Base-by-base conservation (phyloP, 257 asterid species). In the Nicotiana knightiana region DNA sequence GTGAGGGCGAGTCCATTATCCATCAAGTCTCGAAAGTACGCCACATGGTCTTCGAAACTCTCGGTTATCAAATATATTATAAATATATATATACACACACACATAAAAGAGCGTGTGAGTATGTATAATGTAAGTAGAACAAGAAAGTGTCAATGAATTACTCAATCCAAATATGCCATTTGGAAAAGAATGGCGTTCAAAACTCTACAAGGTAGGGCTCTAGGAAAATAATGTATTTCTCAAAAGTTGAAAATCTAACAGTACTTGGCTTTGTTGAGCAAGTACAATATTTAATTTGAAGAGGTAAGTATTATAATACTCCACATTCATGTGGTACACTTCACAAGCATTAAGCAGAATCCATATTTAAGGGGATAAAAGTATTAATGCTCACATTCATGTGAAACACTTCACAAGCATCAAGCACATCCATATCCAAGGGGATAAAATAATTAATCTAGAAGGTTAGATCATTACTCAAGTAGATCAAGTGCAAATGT, bases 401-500 rank as follows among this genome's bases (percentile, higher is more conserved):
- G 63, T 51, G 65, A 81, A 30, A 64, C 46, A 51, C 51, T 81
- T 67, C 61, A 66, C 76, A 81, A 51, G 76, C 83, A 66, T 57
- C 83, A 32, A 81, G 39, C 51, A 46, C 64, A 48, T 63, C 37
- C 61, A 64, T 80, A 16, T 63, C n/a, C 5, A 81, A 75, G 46
- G 79, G n/a, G 59, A 26, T 5, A 75, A 58, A 75, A 51, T 35
- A 15, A 75, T 28, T 17, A 28, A 58, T 48, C n/a, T n/a, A 80
- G 76, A 79, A 86, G 62, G 77, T 66, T 83, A 84, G 83, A 55
- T 83, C 61, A 97, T 93, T 89, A 96, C 99, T 96, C 99, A 81
- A 96, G 95, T 85, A 96, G 85, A 89, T 96, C 99, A 82, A 93
- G 96, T 63, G 97, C 97, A 89, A 96, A 94, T 80, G 99, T 88